Evolutionary conservation across 805 yeast species (phyloP).

Genomic region (Millerozyma acaciae): DNA sequence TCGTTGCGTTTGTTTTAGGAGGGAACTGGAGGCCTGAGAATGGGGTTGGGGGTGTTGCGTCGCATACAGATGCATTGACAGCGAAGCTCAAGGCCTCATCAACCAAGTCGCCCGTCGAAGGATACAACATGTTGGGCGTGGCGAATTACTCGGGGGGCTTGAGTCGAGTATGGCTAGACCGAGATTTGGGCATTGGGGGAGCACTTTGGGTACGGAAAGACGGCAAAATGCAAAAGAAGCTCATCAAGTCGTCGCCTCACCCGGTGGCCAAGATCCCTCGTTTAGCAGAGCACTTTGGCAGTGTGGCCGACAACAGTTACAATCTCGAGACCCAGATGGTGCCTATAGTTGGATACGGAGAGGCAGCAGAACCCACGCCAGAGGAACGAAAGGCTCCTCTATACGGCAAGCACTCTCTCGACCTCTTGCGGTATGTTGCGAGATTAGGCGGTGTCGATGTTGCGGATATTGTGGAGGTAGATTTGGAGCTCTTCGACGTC

Average conservation of each 20-base stretch:
- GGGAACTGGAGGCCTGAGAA: slow-evolving; percentile 30
- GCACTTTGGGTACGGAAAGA: slow-evolving; percentile 22
- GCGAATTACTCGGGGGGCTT: slow-evolving; percentile 39
- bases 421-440: slow-evolving; percentile 30
- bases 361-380: slow-evolving; percentile 16
- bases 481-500: slow-evolving; percentile 35
- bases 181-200: slow-evolving; percentile 44
- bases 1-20: slow-evolving; percentile 38
- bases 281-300: slow-evolving; percentile 37
- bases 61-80: slow-evolving; percentile 38
- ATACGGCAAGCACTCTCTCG: slow-evolving; percentile 27
- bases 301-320: slow-evolving; percentile 21
- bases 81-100: slow-evolving; percentile 31
- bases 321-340: slow-evolving; percentile 37
- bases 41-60: slow-evolving; percentile 27
- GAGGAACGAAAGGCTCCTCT: slow-evolving; percentile 26
- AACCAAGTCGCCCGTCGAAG: slow-evolving; percentile 18
- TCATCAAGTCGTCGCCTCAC: slow-evolving; percentile 30
- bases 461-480: slow-evolving; percentile 25
- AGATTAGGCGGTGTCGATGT: slow-evolving; percentile 18
- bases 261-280: slow-evolving; percentile 39
- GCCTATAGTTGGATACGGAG: slow-evolving; percentile 32
- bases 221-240: slow-evolving; percentile 20
- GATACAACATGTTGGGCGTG: slow-evolving; percentile 36
- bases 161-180: slow-evolving; percentile 33